A percentile compares a stretch with the other conserved stretches of the same genome.
Conservation (phyloP, 1,284 basidiomycete species). For the Cystobasidium sp. region DNA sequence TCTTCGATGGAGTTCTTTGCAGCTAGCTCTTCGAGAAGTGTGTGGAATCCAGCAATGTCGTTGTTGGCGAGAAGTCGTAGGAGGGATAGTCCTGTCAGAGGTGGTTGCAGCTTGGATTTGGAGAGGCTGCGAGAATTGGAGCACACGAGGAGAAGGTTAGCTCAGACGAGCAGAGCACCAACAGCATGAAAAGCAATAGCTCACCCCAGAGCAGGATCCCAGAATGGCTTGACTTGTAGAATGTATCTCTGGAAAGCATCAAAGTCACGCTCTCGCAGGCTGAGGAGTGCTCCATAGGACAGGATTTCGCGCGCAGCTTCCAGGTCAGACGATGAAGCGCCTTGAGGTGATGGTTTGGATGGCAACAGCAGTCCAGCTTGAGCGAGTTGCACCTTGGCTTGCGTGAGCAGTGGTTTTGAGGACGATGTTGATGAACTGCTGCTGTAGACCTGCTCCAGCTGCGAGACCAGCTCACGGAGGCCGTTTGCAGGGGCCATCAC, state of each 20-base stretch:
- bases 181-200: conserved; percentile 3
- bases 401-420: conserved; percentile 16
- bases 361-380: conserved; percentile 74
- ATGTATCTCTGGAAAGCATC: conserved; percentile 91
- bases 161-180: neutral
- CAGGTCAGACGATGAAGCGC: conserved; percentile 41
- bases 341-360: conserved; percentile 63
- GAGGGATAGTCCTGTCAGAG: conserved; percentile 89
- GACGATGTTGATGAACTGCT: conserved; percentile 1
- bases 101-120: conserved; percentile 79
- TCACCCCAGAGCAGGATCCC: conserved; percentile 26
- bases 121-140: conserved; percentile 69
- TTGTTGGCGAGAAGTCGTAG: conserved; percentile 94
- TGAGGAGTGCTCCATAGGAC: conserved; percentile 92
- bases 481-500: neutral
- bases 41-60: conserved; percentile 96
- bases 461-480: neutral
- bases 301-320: conserved; percentile 77
- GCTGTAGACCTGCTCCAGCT: conserved; percentile 14
- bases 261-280: conserved; percentile 83
- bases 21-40: conserved; percentile 89
- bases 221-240: conserved; percentile 46
- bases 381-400: conserved; percentile 72
- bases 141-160: neutral
- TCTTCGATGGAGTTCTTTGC: conserved; percentile 16